These are phyloP conservation scores for Podila epigama DNA, from an alignment of 192 early-diverging fungal genomes.

Conservation along the genomic window DNA sequence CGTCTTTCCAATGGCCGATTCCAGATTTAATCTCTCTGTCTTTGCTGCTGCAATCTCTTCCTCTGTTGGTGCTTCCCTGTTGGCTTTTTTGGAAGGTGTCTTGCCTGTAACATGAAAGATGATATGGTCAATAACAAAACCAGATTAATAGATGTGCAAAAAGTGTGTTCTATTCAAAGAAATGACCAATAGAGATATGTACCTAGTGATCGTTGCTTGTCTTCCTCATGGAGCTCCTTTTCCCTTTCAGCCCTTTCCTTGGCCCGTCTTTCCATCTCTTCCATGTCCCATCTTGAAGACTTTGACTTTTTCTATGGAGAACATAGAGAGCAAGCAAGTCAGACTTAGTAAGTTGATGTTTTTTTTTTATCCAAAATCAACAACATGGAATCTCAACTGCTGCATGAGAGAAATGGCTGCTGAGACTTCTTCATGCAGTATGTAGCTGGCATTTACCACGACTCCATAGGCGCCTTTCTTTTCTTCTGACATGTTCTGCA, in stretches of 20 bases:
- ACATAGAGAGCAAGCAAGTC: background rate
- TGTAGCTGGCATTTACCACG: slow-evolving; percentile 15
- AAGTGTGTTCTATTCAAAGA: background rate
- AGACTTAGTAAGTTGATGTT: background rate
- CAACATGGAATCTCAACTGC: too few relatives aligned
- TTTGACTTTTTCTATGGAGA: slow-evolving; percentile 23
- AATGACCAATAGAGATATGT: slow-evolving; percentile 8
- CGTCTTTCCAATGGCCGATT: slow-evolving; percentile 80
- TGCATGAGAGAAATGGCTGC: too few relatives aligned
- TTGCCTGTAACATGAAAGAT: slow-evolving; percentile 31
- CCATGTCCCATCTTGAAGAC: slow-evolving; percentile 70
- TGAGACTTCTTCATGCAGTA: background rate
- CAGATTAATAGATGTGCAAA: background rate
- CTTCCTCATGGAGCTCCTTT: slow-evolving; percentile 53
- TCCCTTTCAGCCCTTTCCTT: slow-evolving; percentile 63
- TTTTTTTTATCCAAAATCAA: background rate
- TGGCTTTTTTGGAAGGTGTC: slow-evolving; percentile 24
- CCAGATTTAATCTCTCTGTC: slow-evolving; percentile 70
- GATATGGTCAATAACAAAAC: background rate
- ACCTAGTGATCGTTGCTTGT: slow-evolving; percentile 64
- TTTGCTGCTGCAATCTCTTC: slow-evolving; percentile 55
- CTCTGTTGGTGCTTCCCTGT: slow-evolving; percentile 54
- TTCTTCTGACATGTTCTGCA: slow-evolving; percentile 4
- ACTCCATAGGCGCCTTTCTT: slow-evolving; percentile 42
- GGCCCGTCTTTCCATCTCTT: slow-evolving; percentile 72